phyloP scores from a whole-genome alignment of 2,329 filamentous ascomycete species.

The Cercospora sp. region DNA sequence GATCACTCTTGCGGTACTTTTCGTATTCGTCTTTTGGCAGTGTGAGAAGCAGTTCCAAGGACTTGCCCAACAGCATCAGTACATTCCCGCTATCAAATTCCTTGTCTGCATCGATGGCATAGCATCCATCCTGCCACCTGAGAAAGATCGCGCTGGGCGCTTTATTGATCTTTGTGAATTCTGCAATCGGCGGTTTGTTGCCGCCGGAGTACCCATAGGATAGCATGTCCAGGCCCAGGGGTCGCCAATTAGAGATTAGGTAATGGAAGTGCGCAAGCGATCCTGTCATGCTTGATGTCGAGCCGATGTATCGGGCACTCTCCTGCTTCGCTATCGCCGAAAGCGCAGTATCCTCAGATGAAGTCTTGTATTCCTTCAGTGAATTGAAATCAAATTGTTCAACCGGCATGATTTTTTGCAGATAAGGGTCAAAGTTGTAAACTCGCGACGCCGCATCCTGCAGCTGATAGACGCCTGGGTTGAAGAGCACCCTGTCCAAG shows the following conservation, averaged over 20 bases:
- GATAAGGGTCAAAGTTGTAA: conserved; percentile 95
- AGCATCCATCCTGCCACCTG: conserved; percentile 77
- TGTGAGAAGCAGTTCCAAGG: conserved; percentile 93
- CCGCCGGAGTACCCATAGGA: conserved; percentile 62
- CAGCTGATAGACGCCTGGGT: conserved; percentile 85
- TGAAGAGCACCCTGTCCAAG: conserved; percentile 90
- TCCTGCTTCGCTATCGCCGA: conserved; percentile 66
- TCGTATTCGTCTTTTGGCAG: conserved; percentile 80
- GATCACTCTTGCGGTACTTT: conserved; percentile 70
- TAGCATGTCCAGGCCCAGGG: conserved; percentile 64
- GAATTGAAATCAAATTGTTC: conserved; percentile 89
- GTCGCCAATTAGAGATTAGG: conserved; percentile 80
- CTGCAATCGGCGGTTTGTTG: conserved; percentile 51
- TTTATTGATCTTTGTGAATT: conserved; percentile 71
- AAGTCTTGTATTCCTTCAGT: conserved; percentile 84
- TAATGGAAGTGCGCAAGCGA: conserved; percentile 90
- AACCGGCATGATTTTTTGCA: conserved; percentile 89
- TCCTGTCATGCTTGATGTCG: conserved; percentile 93
- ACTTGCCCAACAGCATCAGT: conserved; percentile 88
- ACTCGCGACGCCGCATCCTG: conserved; percentile 85
- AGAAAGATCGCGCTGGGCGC: conserved; percentile 80
- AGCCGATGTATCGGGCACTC: conserved; percentile 81
- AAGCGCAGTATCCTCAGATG: conserved; percentile 76
- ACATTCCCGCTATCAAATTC: conserved; percentile 82
- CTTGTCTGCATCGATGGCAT: conserved; percentile 96